A percentile compares a stretch with the other conserved stretches of the same genome.
Conservation (phyloP, 257 asterid species). For the Gynochthodes officinalis region DNA sequence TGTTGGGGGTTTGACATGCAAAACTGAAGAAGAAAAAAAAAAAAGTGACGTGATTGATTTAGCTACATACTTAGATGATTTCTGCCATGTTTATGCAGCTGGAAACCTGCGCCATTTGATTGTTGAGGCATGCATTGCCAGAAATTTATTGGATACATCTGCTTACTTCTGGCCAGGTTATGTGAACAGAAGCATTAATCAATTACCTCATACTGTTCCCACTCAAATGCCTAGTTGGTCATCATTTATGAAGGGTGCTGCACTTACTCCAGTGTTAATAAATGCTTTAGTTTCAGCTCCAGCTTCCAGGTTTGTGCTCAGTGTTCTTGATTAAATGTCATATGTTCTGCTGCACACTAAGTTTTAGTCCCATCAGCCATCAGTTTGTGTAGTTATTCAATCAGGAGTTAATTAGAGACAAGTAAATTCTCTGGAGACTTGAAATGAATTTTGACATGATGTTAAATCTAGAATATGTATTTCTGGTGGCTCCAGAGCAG, state of each 20-base stretch:
- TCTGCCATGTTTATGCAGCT: conserved; percentile 50
- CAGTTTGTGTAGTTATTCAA: not conserved
- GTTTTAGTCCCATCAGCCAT: not conserved
- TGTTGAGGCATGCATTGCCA: conserved; percentile 85
- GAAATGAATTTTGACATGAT: not conserved
- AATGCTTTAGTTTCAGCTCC: conserved; percentile 78
- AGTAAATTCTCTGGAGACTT: not conserved
- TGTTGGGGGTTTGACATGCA: not conserved
- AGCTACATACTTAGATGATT: not conserved
- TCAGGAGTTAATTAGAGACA: not conserved
- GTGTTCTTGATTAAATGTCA: conserved; percentile 3
- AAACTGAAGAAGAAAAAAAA: not conserved
- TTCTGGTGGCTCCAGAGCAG: not conserved
- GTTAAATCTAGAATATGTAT: not conserved
- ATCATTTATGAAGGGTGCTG: conserved; percentile 74
- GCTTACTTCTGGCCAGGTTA: conserved; percentile 94
- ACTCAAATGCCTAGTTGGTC: conserved; percentile 84
- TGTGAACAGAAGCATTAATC: conserved; percentile 61
- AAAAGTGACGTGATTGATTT: not conserved
- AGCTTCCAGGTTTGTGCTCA: conserved; percentile 77
- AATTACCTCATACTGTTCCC: conserved; percentile 64
- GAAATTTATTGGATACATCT: conserved; percentile 84
- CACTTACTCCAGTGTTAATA: conserved; percentile 60
- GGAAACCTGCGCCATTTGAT: conserved; percentile 87
- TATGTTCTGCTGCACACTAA: not conserved